Evolutionary conservation across 345 rosid genomes (phyloP).

Genomic region (Cardamine occulta): DNA sequence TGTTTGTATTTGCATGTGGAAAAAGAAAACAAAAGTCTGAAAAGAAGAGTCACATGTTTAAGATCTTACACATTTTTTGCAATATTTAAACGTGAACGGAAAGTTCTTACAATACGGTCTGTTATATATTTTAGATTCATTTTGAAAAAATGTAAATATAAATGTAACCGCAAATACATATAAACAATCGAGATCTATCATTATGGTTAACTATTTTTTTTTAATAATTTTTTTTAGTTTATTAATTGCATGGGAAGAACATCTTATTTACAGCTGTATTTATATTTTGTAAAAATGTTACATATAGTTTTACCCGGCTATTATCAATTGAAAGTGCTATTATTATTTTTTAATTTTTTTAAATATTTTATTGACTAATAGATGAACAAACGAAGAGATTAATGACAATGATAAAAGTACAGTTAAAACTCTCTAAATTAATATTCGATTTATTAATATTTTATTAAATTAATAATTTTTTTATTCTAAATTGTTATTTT

Average conservation of each 20-base stretch:
- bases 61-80: background rate
- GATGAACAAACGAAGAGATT: conserved; percentile 22
- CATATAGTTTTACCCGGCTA: background rate
- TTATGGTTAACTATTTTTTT: no score
- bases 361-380: background rate
- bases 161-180: background rate
- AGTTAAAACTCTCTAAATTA: no score
- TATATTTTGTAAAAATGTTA: background rate
- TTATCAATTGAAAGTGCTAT: background rate
- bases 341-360: background rate
- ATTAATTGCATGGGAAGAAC: conserved; percentile 29
- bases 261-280: background rate
- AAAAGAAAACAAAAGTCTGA: background rate
- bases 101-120: background rate
- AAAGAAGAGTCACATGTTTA: background rate
- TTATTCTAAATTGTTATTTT: no score
- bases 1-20: background rate
- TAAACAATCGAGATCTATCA: background rate
- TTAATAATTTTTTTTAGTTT: no score
- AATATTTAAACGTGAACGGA: background rate
- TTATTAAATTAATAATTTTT: no score
- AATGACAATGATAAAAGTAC: no score
- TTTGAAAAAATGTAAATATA: background rate
- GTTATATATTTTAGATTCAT: background rate
- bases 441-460: no score